These are phyloP conservation scores for Antitrichia curtipendula DNA, from an alignment of 225 moss, liverwort and hornwort species.

Conservation along the genomic window DNA sequence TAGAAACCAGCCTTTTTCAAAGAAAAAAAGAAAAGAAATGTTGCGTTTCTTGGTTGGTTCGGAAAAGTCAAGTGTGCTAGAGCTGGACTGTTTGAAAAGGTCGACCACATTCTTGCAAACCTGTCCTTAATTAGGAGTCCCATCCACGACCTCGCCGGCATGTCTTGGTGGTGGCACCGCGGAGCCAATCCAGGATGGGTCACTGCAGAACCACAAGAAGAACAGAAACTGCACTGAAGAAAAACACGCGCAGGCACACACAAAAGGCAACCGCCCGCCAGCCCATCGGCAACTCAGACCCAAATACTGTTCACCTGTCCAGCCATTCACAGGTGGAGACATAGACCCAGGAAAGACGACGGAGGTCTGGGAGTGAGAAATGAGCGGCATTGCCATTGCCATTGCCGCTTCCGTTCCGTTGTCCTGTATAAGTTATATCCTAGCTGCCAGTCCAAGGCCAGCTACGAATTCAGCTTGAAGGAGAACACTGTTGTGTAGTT, in stretches of 20 bases:
- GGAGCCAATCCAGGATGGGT: neutral
- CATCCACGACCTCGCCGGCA: neutral
- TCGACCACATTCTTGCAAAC: neutral
- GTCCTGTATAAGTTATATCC: too few species aligned
- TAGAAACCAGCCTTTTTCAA: too few species aligned
- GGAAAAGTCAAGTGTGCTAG: neutral
- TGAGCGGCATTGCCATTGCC: neutral
- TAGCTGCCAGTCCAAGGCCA: neutral
- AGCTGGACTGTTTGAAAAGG: neutral
- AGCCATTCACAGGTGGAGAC: neutral
- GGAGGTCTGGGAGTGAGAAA: neutral
- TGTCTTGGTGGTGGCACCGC: neutral
- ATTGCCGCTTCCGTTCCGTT: neutral
- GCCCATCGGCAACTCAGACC: neutral
- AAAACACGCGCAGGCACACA: neutral
- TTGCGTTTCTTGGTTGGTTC: neutral
- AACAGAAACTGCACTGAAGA: neutral
- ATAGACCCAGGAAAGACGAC: neutral
- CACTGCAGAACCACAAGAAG: neutral
- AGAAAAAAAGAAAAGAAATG: neutral
- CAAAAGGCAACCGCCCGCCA: neutral
- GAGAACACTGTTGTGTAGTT: neutral
- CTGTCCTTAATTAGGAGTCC: neutral
- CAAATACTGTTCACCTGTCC: neutral
- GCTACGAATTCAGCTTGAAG: neutral